These are phyloP conservation scores for Trichoderma sp. DNA, from an alignment of 2,329 filamentous ascomycete genomes.

Conservation along the genomic window DNA sequence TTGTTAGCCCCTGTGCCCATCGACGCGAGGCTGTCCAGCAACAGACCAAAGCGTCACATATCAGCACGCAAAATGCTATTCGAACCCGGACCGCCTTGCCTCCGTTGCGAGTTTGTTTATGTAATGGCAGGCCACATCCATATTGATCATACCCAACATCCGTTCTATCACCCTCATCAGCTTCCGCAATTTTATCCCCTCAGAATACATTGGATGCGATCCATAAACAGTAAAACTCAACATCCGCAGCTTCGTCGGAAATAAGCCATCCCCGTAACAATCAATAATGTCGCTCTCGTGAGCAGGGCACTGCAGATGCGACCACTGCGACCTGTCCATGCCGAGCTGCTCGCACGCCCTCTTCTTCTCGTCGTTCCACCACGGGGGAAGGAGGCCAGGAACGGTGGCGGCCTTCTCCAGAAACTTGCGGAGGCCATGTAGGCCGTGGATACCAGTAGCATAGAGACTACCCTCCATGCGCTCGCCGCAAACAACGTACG, in stretches of 20 bases:
- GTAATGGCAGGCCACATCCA: too few species aligned
- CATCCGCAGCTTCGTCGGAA: conserved; percentile 56
- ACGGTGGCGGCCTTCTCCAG: conserved; percentile 36
- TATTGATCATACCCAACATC: too few species aligned
- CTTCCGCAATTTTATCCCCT: too few species aligned
- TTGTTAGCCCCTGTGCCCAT: neutral
- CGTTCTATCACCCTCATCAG: conserved; percentile 35
- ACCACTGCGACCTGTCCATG: conserved; percentile 37
- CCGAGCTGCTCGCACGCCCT: conserved; percentile 44
- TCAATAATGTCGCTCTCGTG: conserved; percentile 44
- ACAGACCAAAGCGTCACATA: neutral
- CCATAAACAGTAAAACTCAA: conserved; percentile 44
- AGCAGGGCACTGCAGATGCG: conserved; percentile 30
- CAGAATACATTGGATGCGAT: too few species aligned
- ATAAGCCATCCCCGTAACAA: conserved; percentile 47
- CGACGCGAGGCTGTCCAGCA: neutral
- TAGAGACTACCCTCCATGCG: conserved; percentile 39
- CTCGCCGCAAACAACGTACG: conserved; percentile 36
- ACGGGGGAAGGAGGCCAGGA: conserved; percentile 45
- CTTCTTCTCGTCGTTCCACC: conserved; percentile 48
- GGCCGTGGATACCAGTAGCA: conserved; percentile 33
- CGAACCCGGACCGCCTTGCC: too few species aligned
- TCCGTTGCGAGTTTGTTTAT: too few species aligned
- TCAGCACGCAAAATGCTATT: too few species aligned
- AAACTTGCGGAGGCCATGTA: conserved; percentile 44